phyloP scores from a whole-genome alignment of 805 yeast species.

The Kuraishia floccosa region DNA sequence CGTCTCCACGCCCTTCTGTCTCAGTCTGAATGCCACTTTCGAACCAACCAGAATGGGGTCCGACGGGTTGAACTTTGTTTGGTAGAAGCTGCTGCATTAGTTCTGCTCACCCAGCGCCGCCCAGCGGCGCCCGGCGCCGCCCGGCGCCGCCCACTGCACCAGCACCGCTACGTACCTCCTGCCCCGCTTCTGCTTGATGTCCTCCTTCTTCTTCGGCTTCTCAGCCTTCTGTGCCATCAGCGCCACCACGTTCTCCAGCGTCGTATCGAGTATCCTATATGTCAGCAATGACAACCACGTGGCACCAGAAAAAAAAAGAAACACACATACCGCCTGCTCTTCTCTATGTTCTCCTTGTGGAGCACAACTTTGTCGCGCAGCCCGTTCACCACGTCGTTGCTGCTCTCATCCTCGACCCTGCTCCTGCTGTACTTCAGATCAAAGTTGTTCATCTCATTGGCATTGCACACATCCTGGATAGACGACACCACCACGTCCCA shows the following conservation, averaged over 20 bases:
- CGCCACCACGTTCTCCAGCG: slow-evolving; percentile 26
- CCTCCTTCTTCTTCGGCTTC: slow-evolving; percentile 7
- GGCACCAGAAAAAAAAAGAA: not conserved
- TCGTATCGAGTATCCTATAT: slow-evolving; percentile 26
- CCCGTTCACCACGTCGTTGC: slow-evolving; percentile 25
- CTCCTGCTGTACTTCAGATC: slow-evolving; percentile 24
- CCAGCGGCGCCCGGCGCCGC: not conserved
- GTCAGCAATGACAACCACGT: slow-evolving; percentile 5
- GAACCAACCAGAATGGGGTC: slow-evolving; percentile 55
- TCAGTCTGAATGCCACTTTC: slow-evolving; percentile 80
- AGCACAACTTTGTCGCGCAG: slow-evolving; percentile 29
- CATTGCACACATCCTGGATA: slow-evolving; percentile 55
- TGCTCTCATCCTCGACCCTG: slow-evolving; percentile 15
- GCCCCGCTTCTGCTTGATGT: slow-evolving; percentile 13
- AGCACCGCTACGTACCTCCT: slow-evolving; percentile 9
- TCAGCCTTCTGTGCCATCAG: slow-evolving; percentile 1
- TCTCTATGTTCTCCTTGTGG: slow-evolving; percentile 49
- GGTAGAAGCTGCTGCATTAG: slow-evolving; percentile 13
- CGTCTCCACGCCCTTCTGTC: slow-evolving; percentile 51
- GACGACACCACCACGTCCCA: slow-evolving; percentile 64
- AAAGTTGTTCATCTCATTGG: slow-evolving; percentile 42
- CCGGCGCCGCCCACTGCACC: not conserved
- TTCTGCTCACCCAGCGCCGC: not conserved
- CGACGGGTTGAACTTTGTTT: slow-evolving; percentile 48
- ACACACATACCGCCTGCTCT: slow-evolving; percentile 16